Base-by-base conservation (phyloP, 2,329 filamentous ascomycete genomes). In the Verticillium tricorpus region DNA sequence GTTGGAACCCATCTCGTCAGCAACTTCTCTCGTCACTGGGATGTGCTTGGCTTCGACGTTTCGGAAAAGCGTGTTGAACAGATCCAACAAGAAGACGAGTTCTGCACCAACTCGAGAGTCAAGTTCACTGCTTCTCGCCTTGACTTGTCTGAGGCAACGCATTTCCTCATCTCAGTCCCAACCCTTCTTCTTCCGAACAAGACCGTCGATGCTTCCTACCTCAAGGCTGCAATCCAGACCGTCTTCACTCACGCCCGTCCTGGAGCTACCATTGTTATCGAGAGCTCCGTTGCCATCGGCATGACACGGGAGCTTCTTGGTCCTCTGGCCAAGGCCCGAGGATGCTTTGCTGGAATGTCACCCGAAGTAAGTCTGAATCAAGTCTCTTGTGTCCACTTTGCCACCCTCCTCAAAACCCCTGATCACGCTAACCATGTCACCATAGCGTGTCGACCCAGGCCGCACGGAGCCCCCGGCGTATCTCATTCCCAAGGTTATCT, bases 161-260 rank as follows among this genome's bases (percentile, higher is more conserved):
- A 85, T 68, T 82, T 83, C 60, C 77, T 85, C 40, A 81, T 85
- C 63, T 78, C 81, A 0, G 82, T 85, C 2, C 83, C 83, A 1
- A 85, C 83, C 0, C 74, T 82, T 1, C 73, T 85, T 8, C 72
- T 73, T 4, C 71, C 74, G 0, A 77, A 84, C 68, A 78, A 78
- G 65, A 76, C 73, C 3, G 76, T 84, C 62, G 78, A 84, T 64
- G 75, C 78, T 1, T 79, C 80, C 1, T 80, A 77, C 65, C 70
- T 84, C 5, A 68, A 72, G 19, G 78, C 72, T 57, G 81, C 82
- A 1, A 69, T 84, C 22, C 66, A 66, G 15, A 75, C 74, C 4
- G 77, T 84, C 11, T 69, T 71, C 3, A 67, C 66, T 15, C 71
- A 80, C 50, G 81, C 77, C 5, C 73, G 77, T 1, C 72, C 69